Evolutionary conservation across 371 early-diverging fungal species (phyloP).

Genomic region (Haplosporangium sp.): DNA sequence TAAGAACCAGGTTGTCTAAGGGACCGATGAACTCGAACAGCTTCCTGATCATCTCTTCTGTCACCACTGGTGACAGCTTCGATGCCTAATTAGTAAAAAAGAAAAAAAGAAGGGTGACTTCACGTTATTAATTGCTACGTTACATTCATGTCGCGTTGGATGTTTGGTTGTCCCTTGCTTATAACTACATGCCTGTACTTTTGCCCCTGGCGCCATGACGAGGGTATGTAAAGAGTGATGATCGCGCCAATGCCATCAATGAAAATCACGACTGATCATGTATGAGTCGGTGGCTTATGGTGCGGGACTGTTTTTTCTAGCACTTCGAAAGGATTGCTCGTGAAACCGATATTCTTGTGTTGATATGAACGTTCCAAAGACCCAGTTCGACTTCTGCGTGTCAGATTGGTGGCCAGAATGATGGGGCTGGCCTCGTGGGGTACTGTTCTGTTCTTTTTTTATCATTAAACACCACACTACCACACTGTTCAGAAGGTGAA

Average conservation of each 20-base stretch:
- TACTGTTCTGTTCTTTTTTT: no score
- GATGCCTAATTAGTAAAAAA: slow-evolving; percentile 54
- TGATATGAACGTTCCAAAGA: no score
- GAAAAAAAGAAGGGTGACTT: background rate
- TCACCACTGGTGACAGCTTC: slow-evolving; percentile 64
- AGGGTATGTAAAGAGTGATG: background rate
- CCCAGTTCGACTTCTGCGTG: no score
- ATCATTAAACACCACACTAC: no score
- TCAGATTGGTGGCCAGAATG: no score
- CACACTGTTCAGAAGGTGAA: no score
- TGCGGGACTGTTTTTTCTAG: no score
- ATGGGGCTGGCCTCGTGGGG: no score
- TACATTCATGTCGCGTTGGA: background rate
- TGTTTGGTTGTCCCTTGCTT: background rate
- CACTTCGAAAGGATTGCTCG: no score
- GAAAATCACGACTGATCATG: background rate
- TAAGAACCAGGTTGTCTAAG: slow-evolving; percentile 59
- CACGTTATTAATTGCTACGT: background rate
- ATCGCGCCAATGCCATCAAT: background rate
- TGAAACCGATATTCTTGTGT: no score
- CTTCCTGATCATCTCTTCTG: slow-evolving; percentile 59
- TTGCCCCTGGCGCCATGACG: slow-evolving; percentile 53
- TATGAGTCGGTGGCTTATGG: background rate
- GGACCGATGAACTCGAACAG: slow-evolving; percentile 65
- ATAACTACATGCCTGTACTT: slow-evolving; percentile 36